Base-by-base conservation (phyloP, 768 basidiomycete species). In the Mycena chlorophos region DNA sequence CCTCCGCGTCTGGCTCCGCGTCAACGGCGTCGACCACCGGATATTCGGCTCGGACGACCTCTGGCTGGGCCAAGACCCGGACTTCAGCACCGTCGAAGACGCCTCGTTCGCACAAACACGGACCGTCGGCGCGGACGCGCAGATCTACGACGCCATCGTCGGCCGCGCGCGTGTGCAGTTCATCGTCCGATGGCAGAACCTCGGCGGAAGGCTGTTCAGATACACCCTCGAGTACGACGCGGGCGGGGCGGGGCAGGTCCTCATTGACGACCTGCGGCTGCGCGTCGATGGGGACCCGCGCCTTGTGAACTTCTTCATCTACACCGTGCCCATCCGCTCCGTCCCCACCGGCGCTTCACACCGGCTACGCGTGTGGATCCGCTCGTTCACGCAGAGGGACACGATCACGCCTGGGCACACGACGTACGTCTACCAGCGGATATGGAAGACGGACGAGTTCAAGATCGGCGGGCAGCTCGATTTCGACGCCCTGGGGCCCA, bases 171-270 rank as follows among this genome's bases (percentile, higher is more conserved):
- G 77, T 22, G 77, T 87, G 20, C 78, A 77, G 39, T 86, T 86
- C 63, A 79, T 76, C 46, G 65, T 83, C 60, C 78, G 76, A 85
- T 87, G 84, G 84, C 69, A 73, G 38, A 64, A 65, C 31, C 52
- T 81, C 20, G 71, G 72, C 34, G 75, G 74, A 2, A 73, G 71
- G 12, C 42, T 78, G 28, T 87, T 83, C 56, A 74, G 73, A 34
- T 80, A 86, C 58, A 79, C 82, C 4, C 65, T 88, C 60, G 85
- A 85, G 19, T 88, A 88, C 60, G 85, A 86, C 49, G 82, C 84
- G 3, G 78, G 78, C 46, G 86, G 87, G 1, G 81, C 83, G 0
- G 85, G 85, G 13, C 75, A 69, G 30, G 71, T 70, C 20, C 66
- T 87, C 12, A 77, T 88, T 52, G 79, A 82, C 16, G 76, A 85